Evolutionary conservation across 345 rosid genomes (phyloP), one percentile per base, ranked within the genome.

Genomic region (Bruguiera sexangula): DNA sequence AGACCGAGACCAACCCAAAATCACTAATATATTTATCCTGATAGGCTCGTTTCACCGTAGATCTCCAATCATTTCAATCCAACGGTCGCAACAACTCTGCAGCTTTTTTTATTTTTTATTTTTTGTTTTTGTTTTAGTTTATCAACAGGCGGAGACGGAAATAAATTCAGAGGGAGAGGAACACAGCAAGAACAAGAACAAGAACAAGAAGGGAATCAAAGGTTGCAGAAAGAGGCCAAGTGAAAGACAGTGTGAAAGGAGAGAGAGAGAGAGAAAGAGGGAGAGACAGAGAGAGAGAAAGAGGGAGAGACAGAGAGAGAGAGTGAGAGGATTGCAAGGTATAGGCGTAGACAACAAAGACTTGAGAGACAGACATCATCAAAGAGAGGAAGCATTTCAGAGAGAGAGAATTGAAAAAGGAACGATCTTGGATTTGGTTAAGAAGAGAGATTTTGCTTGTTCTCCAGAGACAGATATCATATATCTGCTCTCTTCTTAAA

Each of bases 391-490:
- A 26, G 46, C 18, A 4, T 21, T 36, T 36, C 1, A 11, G 50
- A 43, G 27, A 59, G 24, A 46, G 34, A 50, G 34, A 22, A n/a
- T 50, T 50, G 50, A 8, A 57, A 18, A 43, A n/a, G 22, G 27
- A 48, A 8, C 53, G 51, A 62, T 70, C 73, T 51, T 60, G 63
- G 65, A 18, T 30, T 65, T 56, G 22, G 50, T 21, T 31, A 43
- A 13, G 18, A 43, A 3, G 3, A 31, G 18, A 55, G 51, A 10
- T 18, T 50, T 30, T 61, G 13, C 10, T 61, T 30, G 27, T 57
- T 19, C 36, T 37, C 43, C 16, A 54, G 7, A 31, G n/a, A n/a
- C 21, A 30, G 29, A 16, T 9, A 56, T 71, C 34, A 5, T 51
- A 39, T 63, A n/a, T 30, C 6, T 66, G 31, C 21, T 34, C 21